Evolutionary conservation across 2,329 filamentous ascomycete species (phyloP).

Genomic region (Helminthosporium solani): DNA sequence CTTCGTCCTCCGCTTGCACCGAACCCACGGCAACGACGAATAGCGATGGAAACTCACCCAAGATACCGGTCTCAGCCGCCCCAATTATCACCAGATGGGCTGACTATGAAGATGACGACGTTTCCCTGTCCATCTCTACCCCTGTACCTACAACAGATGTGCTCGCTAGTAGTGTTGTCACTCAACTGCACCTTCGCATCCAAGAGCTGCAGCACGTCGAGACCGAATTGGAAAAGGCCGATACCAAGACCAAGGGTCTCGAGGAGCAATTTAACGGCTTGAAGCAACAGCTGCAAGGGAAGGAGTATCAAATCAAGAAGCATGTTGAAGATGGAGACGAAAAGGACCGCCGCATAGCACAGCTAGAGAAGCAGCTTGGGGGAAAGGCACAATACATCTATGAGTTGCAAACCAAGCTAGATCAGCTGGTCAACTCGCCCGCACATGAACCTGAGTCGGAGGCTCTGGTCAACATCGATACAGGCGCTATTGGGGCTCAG

Average conservation of each 20-base stretch:
- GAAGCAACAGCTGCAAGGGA: slow-evolving; percentile 1
- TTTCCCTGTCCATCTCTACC: slow-evolving; percentile 1
- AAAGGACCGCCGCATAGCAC: slow-evolving; percentile 16
- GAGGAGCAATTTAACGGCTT: slow-evolving; percentile 7
- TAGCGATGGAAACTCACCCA: not conserved
- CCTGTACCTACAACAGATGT: slow-evolving; percentile 12
- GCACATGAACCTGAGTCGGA: not conserved
- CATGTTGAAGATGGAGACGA: slow-evolving; percentile 8
- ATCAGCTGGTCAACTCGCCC: not conserved
- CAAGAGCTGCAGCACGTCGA: not conserved
- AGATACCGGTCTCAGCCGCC: not conserved
- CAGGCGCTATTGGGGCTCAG: too few relatives aligned
- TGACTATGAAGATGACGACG: slow-evolving; percentile 13
- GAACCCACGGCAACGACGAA: not conserved
- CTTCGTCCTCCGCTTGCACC: not conserved
- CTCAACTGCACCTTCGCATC: slow-evolving; percentile 2
- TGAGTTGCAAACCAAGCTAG: slow-evolving; percentile 6
- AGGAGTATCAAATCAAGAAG: not conserved
- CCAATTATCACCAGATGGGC: not conserved
- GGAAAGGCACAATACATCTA: slow-evolving; percentile 9
- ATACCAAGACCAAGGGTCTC: not conserved
- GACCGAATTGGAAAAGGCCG: slow-evolving; percentile 3
- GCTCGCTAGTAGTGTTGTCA: slow-evolving; percentile 6
- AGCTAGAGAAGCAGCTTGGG: slow-evolving; percentile 15
- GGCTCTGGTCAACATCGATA: not conserved